These are phyloP conservation scores for Euphrasia confusa DNA, from an alignment of 257 asterid species.

Conservation along the genomic window DNA sequence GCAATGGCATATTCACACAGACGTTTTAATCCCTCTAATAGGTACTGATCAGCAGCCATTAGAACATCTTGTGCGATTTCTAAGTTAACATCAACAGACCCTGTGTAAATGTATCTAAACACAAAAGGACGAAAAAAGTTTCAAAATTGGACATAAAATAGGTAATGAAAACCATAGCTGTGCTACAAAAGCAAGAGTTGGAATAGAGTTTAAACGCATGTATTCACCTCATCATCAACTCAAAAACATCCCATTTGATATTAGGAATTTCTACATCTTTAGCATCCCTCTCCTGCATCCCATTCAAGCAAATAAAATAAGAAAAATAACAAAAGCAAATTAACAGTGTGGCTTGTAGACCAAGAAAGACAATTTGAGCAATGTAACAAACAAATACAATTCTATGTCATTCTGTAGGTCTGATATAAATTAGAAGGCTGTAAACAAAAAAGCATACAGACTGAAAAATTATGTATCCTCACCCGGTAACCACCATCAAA, in stretches of 20 bases:
- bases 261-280: constrained; percentile 74
- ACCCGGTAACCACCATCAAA: constrained; percentile 99
- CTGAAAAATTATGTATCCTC: constrained; percentile 24
- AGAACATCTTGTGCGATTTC: constrained; percentile 68
- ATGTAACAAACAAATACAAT: too few relatives aligned
- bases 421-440: constrained; percentile 11
- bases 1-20: constrained; percentile 67
- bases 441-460: not conserved
- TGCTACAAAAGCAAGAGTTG: not conserved
- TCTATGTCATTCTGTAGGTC: not conserved
- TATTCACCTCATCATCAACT: constrained; percentile 75
- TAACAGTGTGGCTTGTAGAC: constrained; percentile 7
- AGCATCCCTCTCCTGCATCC: constrained; percentile 67
- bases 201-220: constrained; percentile 1
- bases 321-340: constrained; percentile 8
- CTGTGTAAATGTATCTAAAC: constrained; percentile 64
- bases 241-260: constrained; percentile 67
- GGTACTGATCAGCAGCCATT: constrained; percentile 78
- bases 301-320: constrained; percentile 8
- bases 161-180: not conserved
- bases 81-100: constrained; percentile 58
- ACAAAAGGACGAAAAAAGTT: not conserved
- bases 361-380: not conserved
- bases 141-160: not conserved
- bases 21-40: constrained; percentile 68